Conservation (phyloP, 768 basidiomycete species). For the Solioccasus polychromus region DNA sequence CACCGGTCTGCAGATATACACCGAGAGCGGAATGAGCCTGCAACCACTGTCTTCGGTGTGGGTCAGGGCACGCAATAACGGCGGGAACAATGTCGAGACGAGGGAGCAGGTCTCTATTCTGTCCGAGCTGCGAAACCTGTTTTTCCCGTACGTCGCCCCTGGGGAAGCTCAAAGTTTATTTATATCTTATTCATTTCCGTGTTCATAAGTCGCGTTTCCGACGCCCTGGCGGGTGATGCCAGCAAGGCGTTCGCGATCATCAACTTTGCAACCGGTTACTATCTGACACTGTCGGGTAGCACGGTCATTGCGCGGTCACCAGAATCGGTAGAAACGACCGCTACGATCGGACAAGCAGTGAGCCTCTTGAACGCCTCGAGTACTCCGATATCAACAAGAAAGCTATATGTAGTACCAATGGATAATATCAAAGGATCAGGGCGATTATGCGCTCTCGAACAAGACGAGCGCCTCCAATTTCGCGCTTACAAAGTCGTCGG, state of each 20-base stretch:
- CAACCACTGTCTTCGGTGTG: conserved; percentile 3
- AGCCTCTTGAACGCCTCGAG: neutral
- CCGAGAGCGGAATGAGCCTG: neutral
- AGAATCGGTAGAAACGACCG: neutral
- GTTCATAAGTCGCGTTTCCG: neutral
- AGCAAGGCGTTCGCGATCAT: conserved; percentile 1
- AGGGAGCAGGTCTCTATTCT: conserved; percentile 8
- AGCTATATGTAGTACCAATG: conserved; percentile 14
- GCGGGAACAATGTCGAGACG: conserved; percentile 9
- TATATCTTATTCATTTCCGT: neutral
- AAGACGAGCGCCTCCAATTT: neutral
- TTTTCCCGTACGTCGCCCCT: conserved; percentile 3
- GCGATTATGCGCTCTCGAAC: conserved; percentile 7
- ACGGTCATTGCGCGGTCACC: neutral
- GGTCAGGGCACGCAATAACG: neutral
- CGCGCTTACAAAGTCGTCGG: neutral
- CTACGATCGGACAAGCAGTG: neutral
- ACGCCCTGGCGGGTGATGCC: neutral
- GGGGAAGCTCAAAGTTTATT: too few species aligned
- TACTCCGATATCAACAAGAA: neutral
- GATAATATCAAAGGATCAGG: conserved; percentile 5
- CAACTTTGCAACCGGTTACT: conserved; percentile 9
- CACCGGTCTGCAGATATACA: conserved; percentile 6
- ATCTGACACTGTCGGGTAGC: conserved; percentile 6
- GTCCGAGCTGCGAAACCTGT: conserved; percentile 1